Evolutionary conservation across 768 basidiomycete species (phyloP), one percentile per base, ranked within the genome.

Genomic region (Leucocoprinus sp.): DNA sequence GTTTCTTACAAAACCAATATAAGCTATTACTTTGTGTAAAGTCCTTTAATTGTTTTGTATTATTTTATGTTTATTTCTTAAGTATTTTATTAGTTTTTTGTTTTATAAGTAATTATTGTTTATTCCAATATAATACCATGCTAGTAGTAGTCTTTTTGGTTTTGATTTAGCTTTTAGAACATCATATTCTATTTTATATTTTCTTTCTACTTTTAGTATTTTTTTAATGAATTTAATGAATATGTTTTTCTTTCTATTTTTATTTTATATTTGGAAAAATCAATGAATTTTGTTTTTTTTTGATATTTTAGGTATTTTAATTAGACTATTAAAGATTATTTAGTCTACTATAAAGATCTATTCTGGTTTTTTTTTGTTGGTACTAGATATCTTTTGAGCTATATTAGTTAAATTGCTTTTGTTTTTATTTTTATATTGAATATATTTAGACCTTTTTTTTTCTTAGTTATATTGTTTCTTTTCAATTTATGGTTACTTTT

Each of bases 351-450:
- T 1, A 53, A 23, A 2, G 49, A 49, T 3, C 49, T 53, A 47
- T 58, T 52, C n/a, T 49, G 61, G 8, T 56, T 37, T 5, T 27
- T 31, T 0, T 4, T 53, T 11, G 6, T 19, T 23, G 55, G 22
- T 8, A 50, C 42, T 0, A 60, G 54, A 52, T 55, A 62, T 12
- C 37, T 27, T 12, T 58, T 49, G 0, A 60, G 24, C 26, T 52
- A 56, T 38, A 53, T 61, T 0, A 61, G 2, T 6, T 52, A 33
- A 7, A 59, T 57, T 0, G 59, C 57, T 23, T 59, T 45, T 11
- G 59, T 60, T 9, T 59, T 35, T 0, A 51, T 42, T 23, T 42
- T n/a, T 0, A 64, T 37, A 37, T 64, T 53, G 0, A 59, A 51
- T 0, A 61, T 28, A 2, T 40, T 50, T 12, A 44, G 21, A 0